These are phyloP conservation scores for Sonneratia caseolaris DNA, from an alignment of 345 rosid species.

Conservation along the genomic window DNA sequence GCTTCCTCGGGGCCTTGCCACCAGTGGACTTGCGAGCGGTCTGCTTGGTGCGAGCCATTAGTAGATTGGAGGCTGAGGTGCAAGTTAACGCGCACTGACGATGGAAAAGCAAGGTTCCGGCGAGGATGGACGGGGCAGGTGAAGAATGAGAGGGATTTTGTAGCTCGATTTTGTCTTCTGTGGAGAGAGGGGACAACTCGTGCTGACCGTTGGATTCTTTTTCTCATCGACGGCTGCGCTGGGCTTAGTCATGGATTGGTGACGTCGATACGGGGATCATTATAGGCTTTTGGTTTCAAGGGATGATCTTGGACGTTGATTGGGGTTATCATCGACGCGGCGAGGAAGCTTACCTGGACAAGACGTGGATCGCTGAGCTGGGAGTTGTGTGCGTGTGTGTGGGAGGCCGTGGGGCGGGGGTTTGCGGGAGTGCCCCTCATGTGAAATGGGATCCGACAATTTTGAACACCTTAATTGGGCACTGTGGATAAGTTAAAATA, in stretches of 20 bases:
- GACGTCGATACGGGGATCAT: background rate
- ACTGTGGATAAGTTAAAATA: no score
- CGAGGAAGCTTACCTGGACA: background rate
- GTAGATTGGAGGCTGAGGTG: background rate
- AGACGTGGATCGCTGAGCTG: background rate
- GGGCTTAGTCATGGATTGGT: background rate
- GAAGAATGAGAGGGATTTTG: background rate
- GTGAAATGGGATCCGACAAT: no score
- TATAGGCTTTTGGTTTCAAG: background rate
- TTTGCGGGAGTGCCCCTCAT: no score
- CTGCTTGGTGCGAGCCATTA: background rate
- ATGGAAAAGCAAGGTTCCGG: background rate
- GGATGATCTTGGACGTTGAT: background rate
- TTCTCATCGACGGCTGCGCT: background rate
- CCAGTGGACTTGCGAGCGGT: conserved; percentile 4
- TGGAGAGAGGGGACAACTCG: background rate
- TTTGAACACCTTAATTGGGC: no score
- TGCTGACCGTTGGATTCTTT: background rate
- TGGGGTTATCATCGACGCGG: background rate
- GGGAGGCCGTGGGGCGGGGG: background rate
- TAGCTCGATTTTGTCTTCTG: background rate
- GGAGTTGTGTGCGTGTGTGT: background rate
- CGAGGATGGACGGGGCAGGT: background rate
- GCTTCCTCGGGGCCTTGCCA: conserved; percentile 5
- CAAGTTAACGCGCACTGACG: background rate